Base-by-base conservation (phyloP, 129 eudicot genomes). In the Pulicaria dysenterica region DNA sequence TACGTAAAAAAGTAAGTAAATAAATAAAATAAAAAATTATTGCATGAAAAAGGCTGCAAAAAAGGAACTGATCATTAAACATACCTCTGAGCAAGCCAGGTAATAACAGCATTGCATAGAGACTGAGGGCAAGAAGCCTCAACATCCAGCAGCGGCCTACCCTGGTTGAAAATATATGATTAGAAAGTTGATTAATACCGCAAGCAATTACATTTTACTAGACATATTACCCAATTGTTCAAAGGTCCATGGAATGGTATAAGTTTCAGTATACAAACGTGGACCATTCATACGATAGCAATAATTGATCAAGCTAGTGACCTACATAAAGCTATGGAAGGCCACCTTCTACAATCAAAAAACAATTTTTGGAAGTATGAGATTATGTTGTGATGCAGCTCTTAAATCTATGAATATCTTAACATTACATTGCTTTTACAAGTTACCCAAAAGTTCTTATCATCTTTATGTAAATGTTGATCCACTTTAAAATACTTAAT, bases 1-100 rank as follows among this genome's bases (percentile, higher is more conserved):
- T n/a, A 68, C 36, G 58, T 48, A n/a, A 34, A 31, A 64, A 50
- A 38, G 73, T 69, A 51, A 24, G 31, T 24, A 24, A 24, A 2
- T 24, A 24, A 24, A 24, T 24, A 24, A 24, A 24, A 24, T 11
- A 0, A 24, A 24, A 24, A 24, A 24, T 24, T 0, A 24, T 24
- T 24, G 31, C 31, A 2, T 24, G 31, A 24, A 24, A 24, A n/a
- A n/a, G n/a, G n/a, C n/a, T n/a, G 58, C 34, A n/a, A 34, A 31
- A 64, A 50, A 38, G 73, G 51, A 51, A 39, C 31, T 3, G 9
- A 49, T 67, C 59, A 67, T 11, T 14, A 57, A 13, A 73, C 71
- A 39, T 16, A 91, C 97, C 95, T 84, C 79, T 87, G 75, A 91
- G 85, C 64, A 91, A 88, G 37, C 97, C 97, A 14, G 97, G 97